A percentile compares a stretch with the other conserved stretches of the same genome.
Conservation (phyloP, 345 rosid genomes). For the Balakata baccata region DNA sequence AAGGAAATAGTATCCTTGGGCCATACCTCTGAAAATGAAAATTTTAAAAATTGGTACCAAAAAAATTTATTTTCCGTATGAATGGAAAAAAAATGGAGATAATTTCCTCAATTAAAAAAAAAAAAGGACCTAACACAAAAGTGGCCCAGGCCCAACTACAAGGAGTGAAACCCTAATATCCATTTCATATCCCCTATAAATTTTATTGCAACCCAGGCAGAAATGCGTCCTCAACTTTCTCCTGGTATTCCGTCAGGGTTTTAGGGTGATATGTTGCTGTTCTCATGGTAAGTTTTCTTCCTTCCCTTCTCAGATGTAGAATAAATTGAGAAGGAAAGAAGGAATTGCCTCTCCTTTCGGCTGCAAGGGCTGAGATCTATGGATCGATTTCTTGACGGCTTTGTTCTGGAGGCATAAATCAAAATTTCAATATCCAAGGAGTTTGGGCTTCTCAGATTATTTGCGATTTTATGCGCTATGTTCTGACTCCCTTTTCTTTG, state of each 20-base stretch:
- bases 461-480: conserved; percentile 14
- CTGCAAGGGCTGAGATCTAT: conserved; percentile 45
- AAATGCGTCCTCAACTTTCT: no score
- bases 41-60: no score
- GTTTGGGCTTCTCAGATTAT: conserved; percentile 25
- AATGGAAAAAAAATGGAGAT: no score
- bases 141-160: not conserved
- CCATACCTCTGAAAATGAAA: no score
- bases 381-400: conserved; percentile 53
- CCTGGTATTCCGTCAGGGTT: no score
- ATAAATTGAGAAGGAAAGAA: not conserved
- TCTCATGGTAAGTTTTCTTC: not conserved
- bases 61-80: no score
- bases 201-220: not conserved
- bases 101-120: no score
- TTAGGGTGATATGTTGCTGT: no score
- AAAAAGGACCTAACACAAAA: no score
- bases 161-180: not conserved
- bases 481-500: conserved; percentile 39
- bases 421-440: conserved; percentile 17
- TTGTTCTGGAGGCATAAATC: conserved; percentile 65
- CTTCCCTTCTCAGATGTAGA: not conserved
- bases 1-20: no score
- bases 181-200: not conserved
- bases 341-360: conserved; percentile 57